These are phyloP conservation scores for Neospora caninum DNA, from an alignment of 169 alveolate genomes.

Conservation along the genomic window DNA sequence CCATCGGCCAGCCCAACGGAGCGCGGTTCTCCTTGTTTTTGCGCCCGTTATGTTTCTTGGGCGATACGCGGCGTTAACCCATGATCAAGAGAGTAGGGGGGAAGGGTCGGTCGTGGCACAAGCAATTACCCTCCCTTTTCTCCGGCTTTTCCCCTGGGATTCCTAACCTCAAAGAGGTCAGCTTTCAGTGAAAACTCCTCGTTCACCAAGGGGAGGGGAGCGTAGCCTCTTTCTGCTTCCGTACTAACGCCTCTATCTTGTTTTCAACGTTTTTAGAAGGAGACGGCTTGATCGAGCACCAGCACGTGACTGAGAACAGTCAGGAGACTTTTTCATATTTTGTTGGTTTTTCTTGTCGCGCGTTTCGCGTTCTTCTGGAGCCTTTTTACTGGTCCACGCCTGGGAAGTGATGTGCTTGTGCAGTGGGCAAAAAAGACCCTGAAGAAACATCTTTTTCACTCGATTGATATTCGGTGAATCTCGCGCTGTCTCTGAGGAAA, in stretches of 20 bases:
- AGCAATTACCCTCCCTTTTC: background rate
- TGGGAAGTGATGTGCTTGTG: background rate
- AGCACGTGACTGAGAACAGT: background rate
- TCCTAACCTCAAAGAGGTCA: background rate
- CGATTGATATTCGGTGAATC: background rate
- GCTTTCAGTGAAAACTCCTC: background rate
- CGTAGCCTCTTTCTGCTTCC: background rate
- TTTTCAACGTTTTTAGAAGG: background rate
- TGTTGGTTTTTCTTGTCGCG: background rate
- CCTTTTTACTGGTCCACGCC: background rate
- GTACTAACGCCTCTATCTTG: background rate
- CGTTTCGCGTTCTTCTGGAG: background rate
- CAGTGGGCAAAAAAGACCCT: background rate
- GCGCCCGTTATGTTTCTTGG: conserved; percentile 3
- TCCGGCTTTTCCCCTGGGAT: background rate
- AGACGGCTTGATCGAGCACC: background rate
- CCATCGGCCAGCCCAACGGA: background rate
- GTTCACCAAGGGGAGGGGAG: background rate
- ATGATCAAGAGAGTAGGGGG: background rate
- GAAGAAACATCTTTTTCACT: background rate
- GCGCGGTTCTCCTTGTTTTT: conserved; percentile 1
- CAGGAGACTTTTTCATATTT: background rate
- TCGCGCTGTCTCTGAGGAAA: background rate
- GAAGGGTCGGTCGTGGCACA: background rate
- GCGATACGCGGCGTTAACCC: background rate